phyloP scores from a whole-genome alignment of 1,139 yeast genomes.

The Hemisphaericaspora xylanilytica region DNA sequence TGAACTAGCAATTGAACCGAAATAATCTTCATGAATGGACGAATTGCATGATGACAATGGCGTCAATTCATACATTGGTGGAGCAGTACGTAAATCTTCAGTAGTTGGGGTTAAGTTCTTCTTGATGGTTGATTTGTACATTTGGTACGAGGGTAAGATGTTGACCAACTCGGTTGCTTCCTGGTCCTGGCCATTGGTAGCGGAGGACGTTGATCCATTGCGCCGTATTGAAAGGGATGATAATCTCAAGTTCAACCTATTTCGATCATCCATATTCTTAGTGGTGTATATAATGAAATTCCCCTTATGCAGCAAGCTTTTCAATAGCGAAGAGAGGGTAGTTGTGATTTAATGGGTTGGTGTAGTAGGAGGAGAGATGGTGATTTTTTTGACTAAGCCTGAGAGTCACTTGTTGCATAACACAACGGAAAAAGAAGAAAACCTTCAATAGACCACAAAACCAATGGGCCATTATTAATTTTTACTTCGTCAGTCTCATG shows the following conservation, averaged over 20 bases:
- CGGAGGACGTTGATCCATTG: conserved; percentile 1
- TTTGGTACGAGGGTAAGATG: conserved; percentile 43
- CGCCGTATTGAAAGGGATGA: conserved; percentile 8
- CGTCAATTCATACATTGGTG: conserved; percentile 37
- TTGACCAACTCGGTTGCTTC: conserved; percentile 30
- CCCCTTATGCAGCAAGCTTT: no score
- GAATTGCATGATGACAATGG: conserved; percentile 19
- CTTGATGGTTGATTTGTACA: conserved; percentile 40
- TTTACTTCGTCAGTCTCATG: no score
- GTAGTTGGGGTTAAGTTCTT: conserved; percentile 34
- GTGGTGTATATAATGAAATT: no score
- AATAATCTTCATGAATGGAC: conserved; percentile 19
- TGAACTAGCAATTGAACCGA: conserved; percentile 18
- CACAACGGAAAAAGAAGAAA: no score
- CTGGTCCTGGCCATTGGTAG: conserved; percentile 18
- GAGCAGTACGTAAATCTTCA: conserved; percentile 32
- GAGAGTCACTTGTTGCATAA: no score
- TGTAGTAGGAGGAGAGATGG: no score
- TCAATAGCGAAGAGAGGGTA: no score
- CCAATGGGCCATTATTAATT: no score
- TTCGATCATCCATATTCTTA: conserved; percentile 9
- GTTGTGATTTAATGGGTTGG: no score
- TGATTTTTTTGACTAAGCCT: no score
- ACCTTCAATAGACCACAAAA: no score
- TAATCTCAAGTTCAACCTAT: conserved; percentile 10